A percentile compares a stretch with the other conserved stretches of the same genome.
Evolutionary conservation across 1,284 basidiomycete genomes (phyloP).

Genomic region (Tilletiopsis washingtonensis): DNA sequence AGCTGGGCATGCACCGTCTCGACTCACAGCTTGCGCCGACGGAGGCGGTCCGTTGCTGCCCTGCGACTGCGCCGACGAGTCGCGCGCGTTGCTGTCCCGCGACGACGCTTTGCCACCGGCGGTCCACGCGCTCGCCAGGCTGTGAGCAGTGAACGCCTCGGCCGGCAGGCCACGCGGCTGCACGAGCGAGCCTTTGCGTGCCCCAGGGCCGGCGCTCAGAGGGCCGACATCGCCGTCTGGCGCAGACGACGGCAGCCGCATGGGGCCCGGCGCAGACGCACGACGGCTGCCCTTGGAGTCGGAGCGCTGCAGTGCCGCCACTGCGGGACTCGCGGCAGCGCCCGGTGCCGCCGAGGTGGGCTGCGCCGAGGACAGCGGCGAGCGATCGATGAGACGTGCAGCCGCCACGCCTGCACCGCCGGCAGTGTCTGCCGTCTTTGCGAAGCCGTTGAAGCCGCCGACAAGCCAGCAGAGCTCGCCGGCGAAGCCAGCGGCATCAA

Average conservation of each 20-base stretch:
- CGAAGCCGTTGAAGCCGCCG: constrained; percentile 38
- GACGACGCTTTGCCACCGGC: not conserved
- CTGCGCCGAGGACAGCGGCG: too few species aligned
- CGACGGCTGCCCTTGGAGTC: too few species aligned
- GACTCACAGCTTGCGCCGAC: not conserved
- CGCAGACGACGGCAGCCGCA: too few species aligned
- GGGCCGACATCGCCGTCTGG: too few species aligned
- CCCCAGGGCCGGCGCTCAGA: too few species aligned
- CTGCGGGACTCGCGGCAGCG: too few species aligned
- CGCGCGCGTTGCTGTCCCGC: not conserved
- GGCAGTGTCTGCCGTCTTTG: too few species aligned
- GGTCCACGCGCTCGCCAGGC: constrained; percentile 4
- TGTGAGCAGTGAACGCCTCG: constrained; percentile 34
- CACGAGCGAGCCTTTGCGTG: constrained; percentile 24
- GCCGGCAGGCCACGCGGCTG: constrained; percentile 34
- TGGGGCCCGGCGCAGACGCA: too few species aligned
- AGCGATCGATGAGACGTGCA: too few species aligned
- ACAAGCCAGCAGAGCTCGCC: constrained; percentile 42
- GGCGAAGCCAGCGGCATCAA: constrained; percentile 32
- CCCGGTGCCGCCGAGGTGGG: too few species aligned
- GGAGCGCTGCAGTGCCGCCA: too few species aligned
- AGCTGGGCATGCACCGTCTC: not conserved
- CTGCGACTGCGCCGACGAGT: not conserved
- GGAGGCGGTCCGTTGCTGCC: not conserved
- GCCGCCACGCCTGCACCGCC: too few species aligned